Percentiles rank a stretch among this genome's conserved stretches.
phyloP scores from a whole-genome alignment of 352 stramenopile genomes.

The Globisporangium radiosum region DNA sequence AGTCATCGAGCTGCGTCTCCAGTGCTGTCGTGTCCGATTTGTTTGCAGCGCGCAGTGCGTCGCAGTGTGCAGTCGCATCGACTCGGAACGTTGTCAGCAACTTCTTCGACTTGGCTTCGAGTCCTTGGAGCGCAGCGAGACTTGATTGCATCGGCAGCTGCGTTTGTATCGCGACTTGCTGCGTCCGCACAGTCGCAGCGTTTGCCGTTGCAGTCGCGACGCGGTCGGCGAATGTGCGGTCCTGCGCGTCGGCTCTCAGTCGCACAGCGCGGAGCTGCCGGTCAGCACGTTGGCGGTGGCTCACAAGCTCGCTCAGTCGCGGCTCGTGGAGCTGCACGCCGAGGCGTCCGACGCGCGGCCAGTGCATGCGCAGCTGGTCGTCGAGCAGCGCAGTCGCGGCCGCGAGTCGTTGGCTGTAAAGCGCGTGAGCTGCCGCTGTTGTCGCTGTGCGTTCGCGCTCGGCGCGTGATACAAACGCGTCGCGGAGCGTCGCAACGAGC shows the following conservation, averaged over 20 bases:
- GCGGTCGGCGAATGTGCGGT: conserved; percentile 37
- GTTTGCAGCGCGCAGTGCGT: conserved; percentile 18
- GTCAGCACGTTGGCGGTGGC: conserved; percentile 67
- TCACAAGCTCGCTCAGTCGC: conserved; percentile 75
- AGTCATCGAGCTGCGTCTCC: conserved; percentile 37
- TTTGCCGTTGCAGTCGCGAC: conserved; percentile 18
- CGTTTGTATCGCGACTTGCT: conserved; percentile 45
- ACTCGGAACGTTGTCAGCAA: conserved; percentile 34
- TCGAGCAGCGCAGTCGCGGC: conserved; percentile 53
- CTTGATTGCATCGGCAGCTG: conserved; percentile 69
- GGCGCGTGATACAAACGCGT: conserved; percentile 38
- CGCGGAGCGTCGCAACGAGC: conserved; percentile 28
- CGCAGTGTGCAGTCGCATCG: conserved; percentile 16
- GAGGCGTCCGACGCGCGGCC: conserved; percentile 72
- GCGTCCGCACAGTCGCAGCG: conserved; percentile 30
- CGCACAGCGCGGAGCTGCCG: conserved; percentile 53
- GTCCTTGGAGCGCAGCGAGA: conserved; percentile 76
- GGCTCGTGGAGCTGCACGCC: conserved; percentile 86
- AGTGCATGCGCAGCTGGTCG: conserved; percentile 84
- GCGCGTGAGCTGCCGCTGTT: conserved; percentile 16
- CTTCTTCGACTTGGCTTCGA: conserved; percentile 82
- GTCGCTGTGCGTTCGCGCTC: conserved; percentile 22
- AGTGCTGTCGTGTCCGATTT: conserved; percentile 25
- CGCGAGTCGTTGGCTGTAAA: conserved; percentile 29
- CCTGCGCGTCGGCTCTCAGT: conserved; percentile 45